These are phyloP conservation scores for Neurospora terricola DNA, from an alignment of 495 filamentous ascomycete genomes.

Conservation along the genomic window DNA sequence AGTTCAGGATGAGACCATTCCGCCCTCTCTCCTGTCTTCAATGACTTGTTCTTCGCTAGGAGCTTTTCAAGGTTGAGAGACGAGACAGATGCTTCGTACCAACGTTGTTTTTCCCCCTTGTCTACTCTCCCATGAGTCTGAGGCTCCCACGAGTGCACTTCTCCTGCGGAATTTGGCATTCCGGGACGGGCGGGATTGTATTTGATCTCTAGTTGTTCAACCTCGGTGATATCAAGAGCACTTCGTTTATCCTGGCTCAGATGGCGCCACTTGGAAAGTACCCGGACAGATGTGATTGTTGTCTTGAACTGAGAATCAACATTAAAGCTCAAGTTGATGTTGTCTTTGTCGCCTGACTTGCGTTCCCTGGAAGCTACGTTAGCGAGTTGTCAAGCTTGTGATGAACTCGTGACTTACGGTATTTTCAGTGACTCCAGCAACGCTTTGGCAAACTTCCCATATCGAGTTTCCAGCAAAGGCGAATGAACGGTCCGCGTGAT, in stretches of 20 bases:
- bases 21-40: constrained; percentile 31
- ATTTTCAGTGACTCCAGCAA: constrained; percentile 27
- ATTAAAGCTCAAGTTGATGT: constrained; percentile 16
- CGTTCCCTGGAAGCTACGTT: background rate
- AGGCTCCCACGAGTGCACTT: background rate
- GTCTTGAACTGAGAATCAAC: constrained; percentile 7
- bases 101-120: constrained; percentile 16
- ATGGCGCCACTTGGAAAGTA: constrained; percentile 19
- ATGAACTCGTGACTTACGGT: constrained; percentile 18
- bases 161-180: background rate
- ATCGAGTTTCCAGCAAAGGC: constrained; percentile 11
- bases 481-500: constrained; percentile 12
- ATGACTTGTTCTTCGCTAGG: constrained; percentile 25
- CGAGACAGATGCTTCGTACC: constrained; percentile 34
- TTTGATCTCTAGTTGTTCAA: constrained; percentile 25
- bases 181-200: background rate
- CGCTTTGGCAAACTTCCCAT: constrained; percentile 18
- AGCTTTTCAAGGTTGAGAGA: constrained; percentile 16
- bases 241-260: constrained; percentile 8
- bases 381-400: background rate
- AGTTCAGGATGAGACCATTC: constrained; percentile 25
- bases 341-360: constrained; percentile 1
- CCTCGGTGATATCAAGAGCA: constrained; percentile 31
- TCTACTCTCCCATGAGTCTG: background rate
- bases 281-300: constrained; percentile 20